These are phyloP conservation scores for Candida labiduridarum DNA, from an alignment of 1,139 yeast genomes.

Conservation along the genomic window DNA sequence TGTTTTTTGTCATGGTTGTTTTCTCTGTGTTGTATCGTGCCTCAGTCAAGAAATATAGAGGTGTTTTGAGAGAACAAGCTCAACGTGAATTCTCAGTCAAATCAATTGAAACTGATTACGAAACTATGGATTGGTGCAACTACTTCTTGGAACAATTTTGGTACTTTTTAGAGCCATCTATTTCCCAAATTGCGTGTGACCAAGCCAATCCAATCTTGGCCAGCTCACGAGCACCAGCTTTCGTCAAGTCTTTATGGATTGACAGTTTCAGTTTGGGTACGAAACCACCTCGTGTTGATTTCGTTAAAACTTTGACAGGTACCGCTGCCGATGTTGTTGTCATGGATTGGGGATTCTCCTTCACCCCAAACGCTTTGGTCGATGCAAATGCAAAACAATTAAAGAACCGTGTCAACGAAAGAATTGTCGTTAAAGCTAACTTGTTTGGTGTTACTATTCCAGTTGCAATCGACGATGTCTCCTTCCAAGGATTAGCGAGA, in stretches of 20 bases:
- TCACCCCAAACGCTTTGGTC: conserved; percentile 85
- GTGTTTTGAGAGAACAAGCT: conserved; percentile 71
- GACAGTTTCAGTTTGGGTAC: conserved; percentile 91
- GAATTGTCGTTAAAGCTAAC: conserved; percentile 65
- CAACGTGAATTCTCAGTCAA: conserved; percentile 84
- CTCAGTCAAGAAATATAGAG: conserved; percentile 78
- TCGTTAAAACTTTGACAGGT: conserved; percentile 83
- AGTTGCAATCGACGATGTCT: conserved; percentile 59
- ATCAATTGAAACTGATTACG: conserved; percentile 83
- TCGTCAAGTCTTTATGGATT: conserved; percentile 79
- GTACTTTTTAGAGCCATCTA: conserved; percentile 87
- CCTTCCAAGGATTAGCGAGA: conserved; percentile 70
- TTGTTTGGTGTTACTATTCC: conserved; percentile 71
- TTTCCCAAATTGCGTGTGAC: conserved; percentile 81
- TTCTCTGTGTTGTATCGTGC: conserved; percentile 76
- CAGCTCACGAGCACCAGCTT: conserved; percentile 76
- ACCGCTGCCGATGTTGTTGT: conserved; percentile 91
- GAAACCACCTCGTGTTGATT: conserved; percentile 91
- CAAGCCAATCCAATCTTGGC: conserved; percentile 84
- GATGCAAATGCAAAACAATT: conserved; percentile 84
- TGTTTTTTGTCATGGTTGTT: conserved; percentile 66
- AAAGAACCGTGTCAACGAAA: conserved; percentile 81
- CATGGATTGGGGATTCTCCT: conserved; percentile 92
- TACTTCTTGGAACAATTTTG: conserved; percentile 86
- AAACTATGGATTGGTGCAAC: conserved; percentile 94